Conservation (phyloP, 1,284 basidiomycete species). For the Ceratobasidium sp. region DNA sequence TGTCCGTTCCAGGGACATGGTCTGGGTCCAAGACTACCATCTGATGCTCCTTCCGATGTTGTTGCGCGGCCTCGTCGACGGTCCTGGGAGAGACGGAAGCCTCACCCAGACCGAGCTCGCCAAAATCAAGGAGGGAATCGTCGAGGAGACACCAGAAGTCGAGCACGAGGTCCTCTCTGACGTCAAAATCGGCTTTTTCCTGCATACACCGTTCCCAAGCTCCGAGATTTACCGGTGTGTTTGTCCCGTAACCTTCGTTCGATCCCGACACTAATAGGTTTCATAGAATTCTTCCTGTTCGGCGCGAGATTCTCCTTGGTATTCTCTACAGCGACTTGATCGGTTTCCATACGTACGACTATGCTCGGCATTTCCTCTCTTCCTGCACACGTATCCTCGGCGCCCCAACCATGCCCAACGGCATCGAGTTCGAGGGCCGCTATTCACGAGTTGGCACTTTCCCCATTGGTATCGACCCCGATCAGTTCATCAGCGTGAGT, state of each 20-base stretch:
- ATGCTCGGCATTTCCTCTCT: slow-evolving; percentile 98
- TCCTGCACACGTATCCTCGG: slow-evolving; percentile 97
- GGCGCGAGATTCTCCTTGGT: slow-evolving; percentile 95
- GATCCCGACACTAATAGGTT: not conserved
- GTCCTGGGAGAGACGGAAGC: slow-evolving; percentile 69
- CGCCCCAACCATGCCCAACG: slow-evolving; percentile 98
- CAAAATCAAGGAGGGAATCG: slow-evolving; percentile 80
- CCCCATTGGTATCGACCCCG: slow-evolving; percentile 98
- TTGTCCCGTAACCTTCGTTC: slow-evolving; percentile 15
- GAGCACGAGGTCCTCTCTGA: slow-evolving; percentile 63
- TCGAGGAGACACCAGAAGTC: slow-evolving; percentile 59
- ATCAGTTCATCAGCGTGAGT: slow-evolving; percentile 85
- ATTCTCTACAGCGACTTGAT: slow-evolving; percentile 96
- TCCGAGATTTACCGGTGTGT: slow-evolving; percentile 96
- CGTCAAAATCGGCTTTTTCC: slow-evolving; percentile 94
- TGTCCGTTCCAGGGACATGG: slow-evolving; percentile 87
- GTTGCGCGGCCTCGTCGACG: slow-evolving; percentile 88
- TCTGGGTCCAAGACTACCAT: slow-evolving; percentile 99
- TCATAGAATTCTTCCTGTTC: slow-evolving; percentile 90
- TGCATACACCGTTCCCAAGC: slow-evolving; percentile 98
- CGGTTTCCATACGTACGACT: slow-evolving; percentile 99
- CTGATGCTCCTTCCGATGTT: slow-evolving; percentile 98
- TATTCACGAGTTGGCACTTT: slow-evolving; percentile 98
- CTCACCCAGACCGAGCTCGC: slow-evolving; percentile 76
- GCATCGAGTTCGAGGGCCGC: slow-evolving; percentile 94